These are phyloP conservation scores for Candida cerambycidarum DNA, from an alignment of 805 yeast species.

Conservation along the genomic window DNA sequence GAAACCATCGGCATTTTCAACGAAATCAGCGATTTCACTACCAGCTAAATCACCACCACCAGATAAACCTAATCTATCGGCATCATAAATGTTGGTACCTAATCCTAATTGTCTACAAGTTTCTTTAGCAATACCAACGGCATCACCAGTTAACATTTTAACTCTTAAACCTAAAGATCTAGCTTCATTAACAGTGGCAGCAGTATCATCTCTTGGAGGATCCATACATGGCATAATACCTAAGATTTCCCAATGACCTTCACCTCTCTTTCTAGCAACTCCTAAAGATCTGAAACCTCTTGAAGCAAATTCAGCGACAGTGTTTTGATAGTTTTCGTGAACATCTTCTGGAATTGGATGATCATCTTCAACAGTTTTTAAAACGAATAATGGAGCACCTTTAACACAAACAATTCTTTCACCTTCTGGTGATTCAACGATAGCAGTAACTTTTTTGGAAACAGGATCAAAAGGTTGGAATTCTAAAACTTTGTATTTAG, in stretches of 20 bases:
- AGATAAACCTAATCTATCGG: slow-evolving; percentile 94
- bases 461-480: slow-evolving; percentile 98
- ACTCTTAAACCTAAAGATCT: slow-evolving; percentile 88
- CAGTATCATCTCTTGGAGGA: slow-evolving; percentile 99
- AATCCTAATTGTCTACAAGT: slow-evolving; percentile 97
- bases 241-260: slow-evolving; percentile 96
- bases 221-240: slow-evolving; percentile 99
- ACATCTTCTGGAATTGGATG: slow-evolving; percentile 94
- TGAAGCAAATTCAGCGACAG: slow-evolving; percentile 95
- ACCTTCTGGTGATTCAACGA: slow-evolving; percentile 94
- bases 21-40: slow-evolving; percentile 95
- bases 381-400: slow-evolving; percentile 97
- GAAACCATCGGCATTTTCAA: slow-evolving; percentile 97
- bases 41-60: slow-evolving; percentile 95
- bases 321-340: slow-evolving; percentile 92
- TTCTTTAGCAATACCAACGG: slow-evolving; percentile 98
- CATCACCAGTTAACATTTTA: slow-evolving; percentile 98
- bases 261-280: slow-evolving; percentile 98
- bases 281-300: slow-evolving; percentile 98
- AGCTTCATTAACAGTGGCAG: slow-evolving; percentile 90
- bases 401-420: slow-evolving; percentile 93
- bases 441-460: slow-evolving; percentile 92
- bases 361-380: slow-evolving; percentile 95
- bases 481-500: slow-evolving; percentile 91
- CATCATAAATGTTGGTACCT: slow-evolving; percentile 95